These are phyloP conservation scores for Lentinula aciculospora DNA, from an alignment of 768 basidiomycete genomes.

Conservation along the genomic window DNA sequence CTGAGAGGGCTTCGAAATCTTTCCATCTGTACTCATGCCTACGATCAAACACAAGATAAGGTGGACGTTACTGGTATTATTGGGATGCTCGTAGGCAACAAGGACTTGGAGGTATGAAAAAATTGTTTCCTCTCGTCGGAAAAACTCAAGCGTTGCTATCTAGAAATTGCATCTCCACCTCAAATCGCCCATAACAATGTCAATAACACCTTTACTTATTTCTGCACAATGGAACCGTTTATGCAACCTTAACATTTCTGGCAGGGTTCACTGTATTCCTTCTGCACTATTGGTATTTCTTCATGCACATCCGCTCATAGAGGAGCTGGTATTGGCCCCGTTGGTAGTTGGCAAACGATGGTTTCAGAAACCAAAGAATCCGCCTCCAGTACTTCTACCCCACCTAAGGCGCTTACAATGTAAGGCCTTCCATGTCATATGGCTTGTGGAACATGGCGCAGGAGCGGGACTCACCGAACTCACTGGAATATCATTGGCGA, in stretches of 20 bases:
- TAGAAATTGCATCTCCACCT: background rate
- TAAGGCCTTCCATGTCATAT: background rate
- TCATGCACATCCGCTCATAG: background rate
- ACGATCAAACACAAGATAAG: background rate
- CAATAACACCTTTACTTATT: background rate
- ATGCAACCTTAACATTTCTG: background rate
- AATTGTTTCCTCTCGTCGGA: background rate
- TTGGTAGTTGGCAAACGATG: background rate
- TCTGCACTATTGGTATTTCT: background rate
- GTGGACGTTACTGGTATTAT: background rate
- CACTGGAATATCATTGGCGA: background rate
- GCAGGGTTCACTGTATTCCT: background rate
- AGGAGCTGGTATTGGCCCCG: background rate
- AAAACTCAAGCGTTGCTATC: background rate
- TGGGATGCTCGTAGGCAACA: background rate
- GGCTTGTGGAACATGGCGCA: background rate
- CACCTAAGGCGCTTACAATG: background rate
- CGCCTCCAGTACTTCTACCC: background rate
- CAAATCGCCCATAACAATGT: background rate
- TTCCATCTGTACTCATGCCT: background rate
- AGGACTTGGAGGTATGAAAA: background rate
- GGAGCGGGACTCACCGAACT: background rate
- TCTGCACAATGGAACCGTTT: background rate
- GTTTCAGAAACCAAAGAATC: background rate
- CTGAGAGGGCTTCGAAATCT: background rate